Conservation (phyloP, 2,329 filamentous ascomycete genomes). For the Penicillium psychrosexuale region DNA sequence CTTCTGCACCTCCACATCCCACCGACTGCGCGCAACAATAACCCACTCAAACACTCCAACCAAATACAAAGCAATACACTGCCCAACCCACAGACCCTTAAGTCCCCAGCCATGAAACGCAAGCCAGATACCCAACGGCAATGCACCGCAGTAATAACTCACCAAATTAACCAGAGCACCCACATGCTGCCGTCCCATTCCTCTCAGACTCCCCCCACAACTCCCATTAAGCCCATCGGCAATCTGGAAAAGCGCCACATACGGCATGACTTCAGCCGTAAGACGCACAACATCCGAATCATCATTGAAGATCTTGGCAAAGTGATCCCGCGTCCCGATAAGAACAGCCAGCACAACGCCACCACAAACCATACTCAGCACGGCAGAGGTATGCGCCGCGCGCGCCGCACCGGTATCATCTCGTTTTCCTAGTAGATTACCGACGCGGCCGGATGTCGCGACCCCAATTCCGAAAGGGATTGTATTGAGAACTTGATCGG, state of each 20-base stretch:
- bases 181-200: constrained; percentile 83
- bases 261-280: constrained; percentile 78
- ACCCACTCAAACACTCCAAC: constrained; percentile 76
- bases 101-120: constrained; percentile 85
- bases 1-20: constrained; percentile 68
- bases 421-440: constrained; percentile 72
- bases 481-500: constrained; percentile 79
- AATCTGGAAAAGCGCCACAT: constrained; percentile 85
- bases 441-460: constrained; percentile 71
- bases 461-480: constrained; percentile 85
- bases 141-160: constrained; percentile 77
- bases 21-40: constrained; percentile 73
- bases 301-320: constrained; percentile 78
- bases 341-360: constrained; percentile 64
- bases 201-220: constrained; percentile 75
- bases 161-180: constrained; percentile 78
- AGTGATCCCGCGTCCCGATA: constrained; percentile 67
- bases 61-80: constrained; percentile 75
- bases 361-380: constrained; percentile 69
- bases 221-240: constrained; percentile 82
- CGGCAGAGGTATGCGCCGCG: constrained; percentile 71
- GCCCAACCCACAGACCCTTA: constrained; percentile 75
- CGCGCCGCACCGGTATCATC: constrained; percentile 64
- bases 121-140: constrained; percentile 78
- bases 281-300: constrained; percentile 68